Percentiles rank a stretch among this genome's conserved stretches.
phyloP scores from a whole-genome alignment of 2,329 filamentous ascomycete species.

The Ilyonectria robusta region DNA sequence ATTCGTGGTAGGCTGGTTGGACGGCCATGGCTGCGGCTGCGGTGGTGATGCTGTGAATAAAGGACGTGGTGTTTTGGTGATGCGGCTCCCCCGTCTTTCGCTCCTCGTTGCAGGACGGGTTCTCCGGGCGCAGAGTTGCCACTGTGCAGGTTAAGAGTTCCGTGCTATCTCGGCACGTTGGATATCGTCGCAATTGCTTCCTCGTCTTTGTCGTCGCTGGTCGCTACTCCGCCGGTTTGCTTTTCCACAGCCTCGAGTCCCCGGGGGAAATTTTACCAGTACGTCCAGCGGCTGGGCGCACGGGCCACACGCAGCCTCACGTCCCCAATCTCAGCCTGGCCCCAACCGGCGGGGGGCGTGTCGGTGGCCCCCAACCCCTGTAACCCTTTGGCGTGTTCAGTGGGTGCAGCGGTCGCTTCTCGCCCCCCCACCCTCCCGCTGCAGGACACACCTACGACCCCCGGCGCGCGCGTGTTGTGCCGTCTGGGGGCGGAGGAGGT shows the following conservation, averaged over 20 bases:
- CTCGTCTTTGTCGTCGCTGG: not conserved
- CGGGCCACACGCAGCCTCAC: slow-evolving; percentile 2
- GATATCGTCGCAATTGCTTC: not conserved
- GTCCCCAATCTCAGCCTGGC: not conserved
- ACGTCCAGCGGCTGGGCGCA: not conserved
- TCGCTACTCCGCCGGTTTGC: not conserved
- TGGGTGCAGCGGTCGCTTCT: not conserved
- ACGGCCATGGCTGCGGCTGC: slow-evolving; percentile 44
- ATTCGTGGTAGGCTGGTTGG: slow-evolving; percentile 74
- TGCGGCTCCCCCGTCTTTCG: not conserved
- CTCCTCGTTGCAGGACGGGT: not conserved
- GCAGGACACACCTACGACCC: slow-evolving; percentile 3
- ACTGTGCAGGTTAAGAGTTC: too few species aligned
- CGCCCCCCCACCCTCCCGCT: not conserved
- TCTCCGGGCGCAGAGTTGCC: not conserved
- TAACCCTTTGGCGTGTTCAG: not conserved
- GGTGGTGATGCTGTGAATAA: slow-evolving; percentile 18
- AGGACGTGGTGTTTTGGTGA: slow-evolving; percentile 2
- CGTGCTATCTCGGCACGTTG: not conserved
- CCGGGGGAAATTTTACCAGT: slow-evolving; percentile 7
- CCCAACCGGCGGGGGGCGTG: too few species aligned
- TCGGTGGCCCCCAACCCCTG: not conserved
- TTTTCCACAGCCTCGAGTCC: not conserved
- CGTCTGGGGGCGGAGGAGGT: not conserved
- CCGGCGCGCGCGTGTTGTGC: slow-evolving; percentile 19